A percentile compares a stretch with the other conserved stretches of the same genome.
These are phyloP conservation scores for Aspergillus spinulosporus DNA, from an alignment of 2,329 filamentous ascomycete genomes.

Conservation along the genomic window DNA sequence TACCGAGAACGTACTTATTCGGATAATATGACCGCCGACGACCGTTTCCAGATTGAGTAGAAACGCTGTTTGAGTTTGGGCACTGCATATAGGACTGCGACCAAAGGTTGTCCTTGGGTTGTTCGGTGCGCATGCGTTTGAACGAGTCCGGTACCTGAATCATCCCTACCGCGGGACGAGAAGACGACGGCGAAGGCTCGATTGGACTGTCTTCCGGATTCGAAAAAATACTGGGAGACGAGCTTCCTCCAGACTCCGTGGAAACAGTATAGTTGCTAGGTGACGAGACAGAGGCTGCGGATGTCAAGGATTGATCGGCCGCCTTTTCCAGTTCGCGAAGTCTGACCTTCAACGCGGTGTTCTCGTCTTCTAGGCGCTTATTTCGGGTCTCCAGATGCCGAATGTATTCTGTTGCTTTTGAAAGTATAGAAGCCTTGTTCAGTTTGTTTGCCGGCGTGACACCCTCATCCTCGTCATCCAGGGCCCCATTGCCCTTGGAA, in stretches of 20 bases:
- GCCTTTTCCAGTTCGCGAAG: conserved; percentile 75
- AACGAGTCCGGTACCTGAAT: conserved; percentile 47
- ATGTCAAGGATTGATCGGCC: conserved; percentile 42
- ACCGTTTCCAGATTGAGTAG: conserved; percentile 46
- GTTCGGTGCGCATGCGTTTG: conserved; percentile 42
- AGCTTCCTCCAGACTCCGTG: conserved; percentile 37
- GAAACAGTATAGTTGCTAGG: conserved; percentile 42
- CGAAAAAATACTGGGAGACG: conserved; percentile 45
- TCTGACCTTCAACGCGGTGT: conserved; percentile 72
- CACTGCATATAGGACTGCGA: conserved; percentile 43
- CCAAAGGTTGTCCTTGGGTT: conserved; percentile 36
- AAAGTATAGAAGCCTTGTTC: conserved; percentile 95
- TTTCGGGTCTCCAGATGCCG: conserved; percentile 90
- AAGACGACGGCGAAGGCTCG: conserved; percentile 34
- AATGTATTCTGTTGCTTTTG: conserved; percentile 96
- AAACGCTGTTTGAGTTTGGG: conserved; percentile 22
- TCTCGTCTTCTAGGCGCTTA: conserved; percentile 77
- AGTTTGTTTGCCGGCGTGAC: conserved; percentile 87
- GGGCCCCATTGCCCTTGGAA: conserved; percentile 58
- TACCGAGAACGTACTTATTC: conserved; percentile 87
- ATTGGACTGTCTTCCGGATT: conserved; percentile 38
- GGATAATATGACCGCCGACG: conserved; percentile 53
- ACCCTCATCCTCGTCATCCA: conserved; percentile 76
- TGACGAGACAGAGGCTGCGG: conserved; percentile 41
- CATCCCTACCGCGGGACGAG: conserved; percentile 43